These are phyloP conservation scores for Simmondsia chinensis DNA, from an alignment of 148 eudicot species.

Conservation along the genomic window DNA sequence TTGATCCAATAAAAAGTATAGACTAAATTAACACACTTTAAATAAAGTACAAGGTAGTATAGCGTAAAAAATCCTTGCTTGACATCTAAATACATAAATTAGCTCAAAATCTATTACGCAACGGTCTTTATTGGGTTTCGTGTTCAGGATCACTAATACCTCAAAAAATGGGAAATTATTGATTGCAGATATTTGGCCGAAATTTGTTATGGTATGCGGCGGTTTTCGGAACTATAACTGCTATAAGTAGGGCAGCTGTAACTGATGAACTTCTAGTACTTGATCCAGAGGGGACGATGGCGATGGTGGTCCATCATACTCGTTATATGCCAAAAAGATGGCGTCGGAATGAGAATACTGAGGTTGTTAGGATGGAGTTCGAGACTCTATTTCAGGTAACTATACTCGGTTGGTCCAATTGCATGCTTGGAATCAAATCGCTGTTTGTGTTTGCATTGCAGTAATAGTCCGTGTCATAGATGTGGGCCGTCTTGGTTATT, in stretches of 20 bases:
- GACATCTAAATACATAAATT: no score
- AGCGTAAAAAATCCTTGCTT: no score
- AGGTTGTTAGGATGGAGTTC: conserved; percentile 58
- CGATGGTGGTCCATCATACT: conserved; percentile 72
- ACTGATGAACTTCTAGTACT: conserved; percentile 72
- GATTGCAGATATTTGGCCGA: conserved; percentile 81
- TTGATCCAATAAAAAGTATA: no score
- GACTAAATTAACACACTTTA: no score
- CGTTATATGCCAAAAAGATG: conserved; percentile 91
- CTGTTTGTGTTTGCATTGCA: no score
- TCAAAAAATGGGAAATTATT: conserved; percentile 1
- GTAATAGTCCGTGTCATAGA: no score
- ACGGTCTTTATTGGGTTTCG: not conserved
- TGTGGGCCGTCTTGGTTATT: no score
- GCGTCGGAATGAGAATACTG: conserved; percentile 89
- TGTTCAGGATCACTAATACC: not conserved
- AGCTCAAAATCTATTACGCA: no score
- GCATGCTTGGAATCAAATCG: not conserved
- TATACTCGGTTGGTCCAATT: no score
- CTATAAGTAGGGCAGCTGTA: conserved; percentile 77
- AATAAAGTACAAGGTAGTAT: no score
- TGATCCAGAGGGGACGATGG: conserved; percentile 83
- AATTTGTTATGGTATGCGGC: conserved; percentile 98
- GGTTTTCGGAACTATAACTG: conserved; percentile 89
- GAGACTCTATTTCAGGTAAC: conserved; percentile 90